Evolutionary conservation across 139 green algal genomes (phyloP), one percentile per base, ranked within the genome.

Genomic region (Zygnema cylindricum): DNA sequence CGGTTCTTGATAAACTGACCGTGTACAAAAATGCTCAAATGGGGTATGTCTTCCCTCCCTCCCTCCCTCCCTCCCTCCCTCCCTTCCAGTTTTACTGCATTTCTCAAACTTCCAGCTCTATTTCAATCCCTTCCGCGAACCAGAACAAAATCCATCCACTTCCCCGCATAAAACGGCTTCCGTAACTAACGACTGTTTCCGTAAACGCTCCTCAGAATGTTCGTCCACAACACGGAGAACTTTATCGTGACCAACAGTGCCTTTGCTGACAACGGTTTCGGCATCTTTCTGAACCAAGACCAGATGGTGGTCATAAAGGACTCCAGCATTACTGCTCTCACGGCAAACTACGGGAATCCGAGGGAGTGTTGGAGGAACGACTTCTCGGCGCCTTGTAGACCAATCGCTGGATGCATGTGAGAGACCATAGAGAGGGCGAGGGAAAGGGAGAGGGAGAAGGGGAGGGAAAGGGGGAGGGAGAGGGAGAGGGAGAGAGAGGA

Each of bases 261-360:
- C 16, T 55, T 86, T 16, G 3, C 79, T 16, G 79, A 86, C 39
- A 86, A 86, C 11, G 11, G 11, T 16, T 76, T 2, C 11, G 79
- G 79, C 79, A 78, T 86, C 33, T 43, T 38, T 2, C 38, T 86
- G 42, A 79, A 86, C 49, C 79, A 35, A 38, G 11, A 86, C 79
- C 32, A 79, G 2, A 3, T 3, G 1, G 38, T 79, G 2, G 11
- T 7, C 1, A 16, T 86, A 36, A 35, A 77, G 41, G 38, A 32
- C 43, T 38, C 38, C 79, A 86, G 22, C 16, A 77, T 86, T 86
- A 2, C 76, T 25, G 79, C 32, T 38, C 79, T 86, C 1, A 76
- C 11, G 33, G 36, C 32, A 41, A 86, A 86, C 79, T 76, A 76
- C 11, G 79, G 79, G 42, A 86, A 86, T 75, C 79, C 79, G 3